A percentile compares a stretch with the other conserved stretches of the same genome.
phyloP scores from a whole-genome alignment of 768 basidiomycete species.

The Psilocybe sp. region DNA sequence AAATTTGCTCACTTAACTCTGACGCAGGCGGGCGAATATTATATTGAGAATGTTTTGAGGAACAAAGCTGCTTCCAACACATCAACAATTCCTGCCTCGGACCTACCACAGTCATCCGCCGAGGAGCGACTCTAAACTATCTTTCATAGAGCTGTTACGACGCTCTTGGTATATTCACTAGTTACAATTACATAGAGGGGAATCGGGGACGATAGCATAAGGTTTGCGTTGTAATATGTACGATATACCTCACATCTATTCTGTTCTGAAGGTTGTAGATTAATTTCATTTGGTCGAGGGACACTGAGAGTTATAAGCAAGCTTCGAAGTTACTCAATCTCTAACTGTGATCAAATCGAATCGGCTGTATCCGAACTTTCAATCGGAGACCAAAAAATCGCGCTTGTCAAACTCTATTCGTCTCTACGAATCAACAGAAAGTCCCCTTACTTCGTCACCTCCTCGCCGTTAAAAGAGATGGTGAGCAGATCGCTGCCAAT shows the following conservation, averaged over 20 bases:
- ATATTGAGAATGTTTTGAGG: slow-evolving; percentile 85
- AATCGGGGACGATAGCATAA: too few species aligned
- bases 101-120: slow-evolving; percentile 3
- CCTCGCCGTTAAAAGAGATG: slow-evolving; percentile 24
- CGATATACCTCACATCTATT: background rate
- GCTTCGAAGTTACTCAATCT: too few species aligned
- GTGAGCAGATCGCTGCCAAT: slow-evolving; percentile 21
- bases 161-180: too few species aligned
- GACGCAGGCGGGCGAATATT: slow-evolving; percentile 91
- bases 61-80: slow-evolving; percentile 50
- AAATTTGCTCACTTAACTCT: background rate
- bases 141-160: too few species aligned
- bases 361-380: slow-evolving; percentile 13
- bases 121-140: background rate
- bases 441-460: slow-evolving; percentile 16
- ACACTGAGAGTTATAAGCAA: too few species aligned
- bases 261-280: background rate
- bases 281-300: background rate
- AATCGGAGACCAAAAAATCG: slow-evolving; percentile 24
- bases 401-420: slow-evolving; percentile 28
- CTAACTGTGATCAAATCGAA: background rate
- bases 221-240: too few species aligned
- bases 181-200: too few species aligned
- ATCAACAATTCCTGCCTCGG: slow-evolving; percentile 24
- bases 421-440: slow-evolving; percentile 26